Conservation (phyloP, 352 stramenopile species). For the Blastocystis sp. region DNA sequence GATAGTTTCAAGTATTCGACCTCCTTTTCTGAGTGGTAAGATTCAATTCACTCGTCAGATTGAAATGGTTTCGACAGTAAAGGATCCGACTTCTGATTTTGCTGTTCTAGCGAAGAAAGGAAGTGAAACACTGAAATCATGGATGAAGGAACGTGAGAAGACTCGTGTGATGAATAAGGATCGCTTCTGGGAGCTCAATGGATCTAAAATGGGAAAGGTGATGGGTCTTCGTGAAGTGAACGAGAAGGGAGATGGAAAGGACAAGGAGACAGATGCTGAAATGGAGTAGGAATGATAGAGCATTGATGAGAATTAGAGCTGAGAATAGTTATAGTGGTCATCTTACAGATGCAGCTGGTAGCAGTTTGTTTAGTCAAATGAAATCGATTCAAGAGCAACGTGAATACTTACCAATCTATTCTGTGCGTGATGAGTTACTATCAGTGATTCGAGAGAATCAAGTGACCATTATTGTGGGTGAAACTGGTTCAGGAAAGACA, state of each 20-base stretch:
- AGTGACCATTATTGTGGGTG: conserved; percentile 93
- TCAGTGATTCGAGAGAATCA: conserved; percentile 93
- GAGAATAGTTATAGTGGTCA: conserved; percentile 61
- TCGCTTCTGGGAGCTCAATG: conserved; percentile 95
- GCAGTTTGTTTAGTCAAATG: conserved; percentile 88
- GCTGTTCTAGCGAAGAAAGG: conserved; percentile 85
- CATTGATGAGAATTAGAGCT: conserved; percentile 5
- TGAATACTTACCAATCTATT: conserved; percentile 87
- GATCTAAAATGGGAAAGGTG: conserved; percentile 87
- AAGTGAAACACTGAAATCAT: conserved; percentile 72
- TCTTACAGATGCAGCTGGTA: conserved; percentile 68
- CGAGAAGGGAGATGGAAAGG: conserved; percentile 42
- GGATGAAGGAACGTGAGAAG: conserved; percentile 67
- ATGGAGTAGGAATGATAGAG: conserved; percentile 44
- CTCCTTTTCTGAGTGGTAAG: conserved; percentile 86
- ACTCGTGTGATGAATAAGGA: conserved; percentile 86
- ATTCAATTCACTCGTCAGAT: conserved; percentile 87
- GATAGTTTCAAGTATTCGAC: conserved; percentile 93
- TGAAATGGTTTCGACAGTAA: conserved; percentile 87
- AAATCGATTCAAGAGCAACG: conserved; percentile 89
- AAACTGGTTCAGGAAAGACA: conserved; percentile 92
- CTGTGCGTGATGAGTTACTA: conserved; percentile 87
- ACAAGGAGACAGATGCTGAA: conserved; percentile 63
- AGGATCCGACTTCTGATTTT: conserved; percentile 88
- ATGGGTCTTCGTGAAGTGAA: conserved; percentile 75